These are phyloP conservation scores for Penicillium sclerotiorum DNA, from an alignment of 2,329 filamentous ascomycete species.

Conservation along the genomic window DNA sequence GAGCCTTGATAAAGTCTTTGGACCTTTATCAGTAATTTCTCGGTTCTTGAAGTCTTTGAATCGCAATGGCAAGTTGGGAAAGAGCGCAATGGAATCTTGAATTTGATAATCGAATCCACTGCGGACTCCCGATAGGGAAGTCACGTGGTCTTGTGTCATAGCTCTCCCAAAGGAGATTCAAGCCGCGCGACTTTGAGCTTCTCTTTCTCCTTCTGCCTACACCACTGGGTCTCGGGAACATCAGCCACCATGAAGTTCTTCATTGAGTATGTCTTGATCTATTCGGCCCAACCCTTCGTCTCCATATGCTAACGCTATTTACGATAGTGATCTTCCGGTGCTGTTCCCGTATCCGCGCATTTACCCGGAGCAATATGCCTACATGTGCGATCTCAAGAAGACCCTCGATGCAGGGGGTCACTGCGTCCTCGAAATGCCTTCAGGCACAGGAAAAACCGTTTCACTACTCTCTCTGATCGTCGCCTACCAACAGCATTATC, in stretches of 20 bases:
- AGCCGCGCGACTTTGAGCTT: slow-evolving; percentile 21
- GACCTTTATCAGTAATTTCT: neutral
- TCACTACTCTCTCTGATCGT: slow-evolving; percentile 93
- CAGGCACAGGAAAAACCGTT: slow-evolving; percentile 95
- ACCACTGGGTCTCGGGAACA: slow-evolving; percentile 17
- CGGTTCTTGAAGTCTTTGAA: neutral
- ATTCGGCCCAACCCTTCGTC: neutral
- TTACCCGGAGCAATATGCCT: slow-evolving; percentile 74
- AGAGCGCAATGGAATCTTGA: neutral
- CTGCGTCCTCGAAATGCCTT: slow-evolving; percentile 98
- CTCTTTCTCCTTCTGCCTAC: slow-evolving; percentile 9
- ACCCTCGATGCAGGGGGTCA: slow-evolving; percentile 94
- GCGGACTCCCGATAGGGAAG: slow-evolving; percentile 33
- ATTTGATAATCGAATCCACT: slow-evolving; percentile 18
- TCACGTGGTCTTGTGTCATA: slow-evolving; percentile 40
- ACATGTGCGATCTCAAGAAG: slow-evolving; percentile 83
- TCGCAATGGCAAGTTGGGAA: slow-evolving; percentile 6
- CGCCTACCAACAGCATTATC: slow-evolving; percentile 92
- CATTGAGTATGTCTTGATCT: slow-evolving; percentile 61
- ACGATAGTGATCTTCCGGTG: slow-evolving; percentile 63
- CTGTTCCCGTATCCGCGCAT: slow-evolving; percentile 76
- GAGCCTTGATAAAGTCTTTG: neutral
- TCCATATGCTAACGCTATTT: slow-evolving; percentile 12
- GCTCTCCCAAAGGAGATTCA: slow-evolving; percentile 31
- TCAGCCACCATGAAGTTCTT: slow-evolving; percentile 71